A percentile compares a stretch with the other conserved stretches of the same genome.
Evolutionary conservation across 108 stramenopile genomes (phyloP).

Genomic region (Aurantiochytrium sp.): DNA sequence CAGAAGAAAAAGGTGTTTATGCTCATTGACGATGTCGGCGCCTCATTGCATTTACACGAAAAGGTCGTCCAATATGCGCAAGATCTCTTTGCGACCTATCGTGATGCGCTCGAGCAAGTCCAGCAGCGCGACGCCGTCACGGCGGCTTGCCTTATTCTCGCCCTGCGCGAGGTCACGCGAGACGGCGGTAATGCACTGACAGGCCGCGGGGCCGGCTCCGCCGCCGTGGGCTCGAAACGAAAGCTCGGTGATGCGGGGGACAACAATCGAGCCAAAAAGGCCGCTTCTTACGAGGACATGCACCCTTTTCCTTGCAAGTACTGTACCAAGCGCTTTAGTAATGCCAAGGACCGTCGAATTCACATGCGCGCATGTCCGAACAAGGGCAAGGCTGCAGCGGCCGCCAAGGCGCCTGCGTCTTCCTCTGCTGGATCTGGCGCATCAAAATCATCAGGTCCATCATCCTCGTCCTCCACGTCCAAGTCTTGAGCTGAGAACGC

Average conservation of each 20-base stretch:
- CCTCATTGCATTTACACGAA: background rate
- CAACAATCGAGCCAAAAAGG: background rate
- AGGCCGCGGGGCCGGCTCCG: background rate
- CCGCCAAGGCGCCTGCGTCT: too few species aligned
- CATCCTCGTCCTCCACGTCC: too few species aligned
- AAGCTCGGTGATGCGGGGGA: background rate
- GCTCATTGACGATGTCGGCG: background rate
- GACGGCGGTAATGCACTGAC: background rate
- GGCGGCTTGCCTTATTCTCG: background rate
- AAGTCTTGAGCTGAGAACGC: too few species aligned
- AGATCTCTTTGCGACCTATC: background rate
- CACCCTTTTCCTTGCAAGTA: background rate
- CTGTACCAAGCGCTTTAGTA: background rate
- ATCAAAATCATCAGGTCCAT: too few species aligned
- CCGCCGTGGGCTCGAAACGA: background rate
- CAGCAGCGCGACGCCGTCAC: background rate
- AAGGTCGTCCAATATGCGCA: background rate
- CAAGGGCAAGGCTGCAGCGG: background rate
- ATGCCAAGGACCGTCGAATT: background rate
- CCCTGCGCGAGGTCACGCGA: background rate
- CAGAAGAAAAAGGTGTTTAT: slow-evolving; percentile 1
- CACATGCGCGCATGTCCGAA: background rate
- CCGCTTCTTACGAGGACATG: background rate
- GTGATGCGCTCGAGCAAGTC: background rate
- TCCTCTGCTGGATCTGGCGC: too few species aligned